Evolutionary conservation across 768 basidiomycete genomes (phyloP).

Genomic region (Podaxis sp.): DNA sequence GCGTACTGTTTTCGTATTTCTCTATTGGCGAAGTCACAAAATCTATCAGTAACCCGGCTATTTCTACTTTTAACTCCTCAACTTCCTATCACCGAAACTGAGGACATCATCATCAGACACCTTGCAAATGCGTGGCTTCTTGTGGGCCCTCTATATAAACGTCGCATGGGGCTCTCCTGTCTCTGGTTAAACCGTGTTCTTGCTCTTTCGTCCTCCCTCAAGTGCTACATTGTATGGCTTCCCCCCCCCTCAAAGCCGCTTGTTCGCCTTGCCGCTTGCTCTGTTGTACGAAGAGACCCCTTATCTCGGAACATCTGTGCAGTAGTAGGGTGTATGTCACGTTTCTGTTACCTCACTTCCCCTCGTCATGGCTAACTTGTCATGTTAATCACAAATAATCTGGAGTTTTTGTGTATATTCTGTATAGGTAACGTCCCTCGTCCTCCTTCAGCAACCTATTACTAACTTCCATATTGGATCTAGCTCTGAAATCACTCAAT

Average conservation of each 20-base stretch:
- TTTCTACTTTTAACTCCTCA: conserved; percentile 3
- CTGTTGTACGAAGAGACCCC: not conserved
- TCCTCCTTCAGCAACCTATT: not conserved
- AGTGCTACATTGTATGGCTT: not conserved
- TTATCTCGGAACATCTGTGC: not conserved
- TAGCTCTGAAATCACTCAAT: conserved; percentile 1
- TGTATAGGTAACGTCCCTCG: not conserved
- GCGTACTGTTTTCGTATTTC: not conserved
- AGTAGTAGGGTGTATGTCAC: not conserved
- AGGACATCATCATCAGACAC: conserved; percentile 7
- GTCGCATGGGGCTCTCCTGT: not conserved
- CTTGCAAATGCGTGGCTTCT: conserved; percentile 6
- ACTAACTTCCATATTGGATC: conserved; percentile 9
- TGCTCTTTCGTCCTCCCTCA: not conserved
- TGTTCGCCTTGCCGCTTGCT: not conserved
- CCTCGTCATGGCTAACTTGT: not conserved
- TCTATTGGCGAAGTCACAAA: not conserved
- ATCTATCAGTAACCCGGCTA: not conserved
- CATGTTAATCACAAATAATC: not conserved
- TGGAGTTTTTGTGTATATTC: not conserved
- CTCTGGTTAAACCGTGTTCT: not conserved
- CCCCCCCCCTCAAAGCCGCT: not conserved
- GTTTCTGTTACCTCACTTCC: not conserved
- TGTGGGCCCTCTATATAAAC: not conserved
- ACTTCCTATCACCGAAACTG: conserved; percentile 5